Evolutionary conservation across 768 basidiomycete genomes (phyloP), one percentile per base, ranked within the genome.

Genomic region (Xerocomellus chrysenteron): DNA sequence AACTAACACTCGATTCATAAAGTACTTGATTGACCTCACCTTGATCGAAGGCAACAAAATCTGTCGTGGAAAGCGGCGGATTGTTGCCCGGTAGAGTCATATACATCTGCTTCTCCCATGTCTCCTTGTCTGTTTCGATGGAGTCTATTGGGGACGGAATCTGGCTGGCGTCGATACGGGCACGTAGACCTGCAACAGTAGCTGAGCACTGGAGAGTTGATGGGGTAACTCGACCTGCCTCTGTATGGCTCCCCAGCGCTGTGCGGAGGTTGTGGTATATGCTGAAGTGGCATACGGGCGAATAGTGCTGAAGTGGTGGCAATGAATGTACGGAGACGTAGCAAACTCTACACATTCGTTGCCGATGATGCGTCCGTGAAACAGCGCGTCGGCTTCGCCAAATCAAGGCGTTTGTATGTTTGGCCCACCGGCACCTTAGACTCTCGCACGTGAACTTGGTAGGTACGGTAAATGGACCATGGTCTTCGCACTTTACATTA

Each of bases 1-100:
- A 28, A 35, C 51, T 11, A 32, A 47, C 0, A 14, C 30, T 11
- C 4, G 9, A 17, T 41, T 14, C 36, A 44, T 35, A 42, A 16
- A 45, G 21, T 19, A 16, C 14, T 46, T 13, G 43, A 14, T 54
- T 16, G 43, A 53, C 14, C 72, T 56, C 52, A 82, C 87, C 96
- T 81, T 98, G 94, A 75, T 99, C 96, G 55, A 98, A 80, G n/a
- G 91, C 86, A 54, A 87, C 76, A 64, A 83, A 96, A 63, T 96
- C 91, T 0, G 92, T 88, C 7, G 90, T 93, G n/a, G 88, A 86
- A 16, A 93, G 76, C 1, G 96, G 97, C 0, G 85, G 85, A 62
- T 85, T 87, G 37, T 76, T 74, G 0, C 80, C 80, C 14, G 82
- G 78, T 26, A 87, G 75, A 10, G 85, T 86, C 75, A 82, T 78